phyloP scores from a whole-genome alignment of 345 rosid species.

The Salix brachista region DNA sequence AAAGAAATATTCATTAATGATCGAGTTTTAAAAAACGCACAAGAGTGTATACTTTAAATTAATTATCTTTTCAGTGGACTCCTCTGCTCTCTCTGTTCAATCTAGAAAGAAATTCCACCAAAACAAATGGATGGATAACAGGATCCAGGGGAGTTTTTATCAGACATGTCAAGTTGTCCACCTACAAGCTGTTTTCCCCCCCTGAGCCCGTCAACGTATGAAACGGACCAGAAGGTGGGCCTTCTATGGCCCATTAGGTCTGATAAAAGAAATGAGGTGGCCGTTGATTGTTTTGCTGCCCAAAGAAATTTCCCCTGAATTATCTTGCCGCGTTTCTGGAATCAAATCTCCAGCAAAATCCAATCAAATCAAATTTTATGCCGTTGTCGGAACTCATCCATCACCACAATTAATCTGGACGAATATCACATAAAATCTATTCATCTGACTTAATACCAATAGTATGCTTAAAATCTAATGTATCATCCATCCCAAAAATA shows the following conservation, averaged over 20 bases:
- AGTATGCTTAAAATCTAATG: not conserved
- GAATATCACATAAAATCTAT: not conserved
- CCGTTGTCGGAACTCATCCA: not conserved
- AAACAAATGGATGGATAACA: no score
- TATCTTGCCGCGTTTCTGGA: not conserved
- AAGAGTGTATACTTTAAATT: no score
- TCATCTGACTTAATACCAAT: no score
- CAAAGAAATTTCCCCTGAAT: not conserved
- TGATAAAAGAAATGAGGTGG: not conserved
- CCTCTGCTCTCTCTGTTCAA: no score
- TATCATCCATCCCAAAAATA: no score
- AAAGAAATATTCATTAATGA: no score
- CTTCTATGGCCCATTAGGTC: not conserved
- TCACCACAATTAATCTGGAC: not conserved
- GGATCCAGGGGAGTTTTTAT: no score
- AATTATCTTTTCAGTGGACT: no score
- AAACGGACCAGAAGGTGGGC: not conserved
- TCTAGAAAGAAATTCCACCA: no score
- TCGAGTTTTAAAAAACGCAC: no score
- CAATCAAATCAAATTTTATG: not conserved
- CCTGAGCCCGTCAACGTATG: not conserved
- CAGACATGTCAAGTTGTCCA: no score
- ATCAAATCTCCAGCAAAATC: not conserved
- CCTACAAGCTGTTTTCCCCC: no score
- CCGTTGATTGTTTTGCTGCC: not conserved